Evolutionary conservation across 225 moss, liverwort and hornwort species (phyloP).

Genomic region (Straminergon stramineum): DNA sequence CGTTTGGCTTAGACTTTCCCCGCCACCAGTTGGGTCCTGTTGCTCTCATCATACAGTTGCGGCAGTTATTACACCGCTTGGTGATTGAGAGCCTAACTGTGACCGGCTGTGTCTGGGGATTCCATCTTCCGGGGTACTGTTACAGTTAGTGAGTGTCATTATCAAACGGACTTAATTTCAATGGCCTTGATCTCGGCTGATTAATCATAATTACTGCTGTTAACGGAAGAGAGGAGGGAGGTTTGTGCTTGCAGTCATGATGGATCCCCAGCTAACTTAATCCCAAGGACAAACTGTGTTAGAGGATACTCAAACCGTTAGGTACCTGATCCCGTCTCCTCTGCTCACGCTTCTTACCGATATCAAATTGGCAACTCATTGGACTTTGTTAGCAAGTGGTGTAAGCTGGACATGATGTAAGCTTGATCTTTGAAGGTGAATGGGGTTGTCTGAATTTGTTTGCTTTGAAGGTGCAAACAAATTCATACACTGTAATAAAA

Average conservation of each 20-base stretch:
- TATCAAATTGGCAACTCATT: not conserved
- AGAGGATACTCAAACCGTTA: not conserved
- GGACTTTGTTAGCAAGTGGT: not conserved
- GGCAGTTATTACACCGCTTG: slow-evolving; percentile 19
- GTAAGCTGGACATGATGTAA: not conserved
- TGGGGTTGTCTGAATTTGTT: not conserved
- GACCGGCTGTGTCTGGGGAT: not conserved
- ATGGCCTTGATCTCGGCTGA: not conserved
- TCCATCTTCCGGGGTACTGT: not conserved
- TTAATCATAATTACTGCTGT: not conserved
- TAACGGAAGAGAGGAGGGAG: not conserved
- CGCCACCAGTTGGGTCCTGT: not conserved
- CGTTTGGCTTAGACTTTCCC: not conserved
- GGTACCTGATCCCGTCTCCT: not conserved
- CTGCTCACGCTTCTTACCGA: too few relatives aligned
- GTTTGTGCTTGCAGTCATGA: not conserved
- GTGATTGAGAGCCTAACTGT: not conserved
- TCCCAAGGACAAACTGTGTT: not conserved
- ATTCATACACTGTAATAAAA: not conserved
- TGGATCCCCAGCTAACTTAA: not conserved
- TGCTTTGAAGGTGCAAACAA: not conserved
- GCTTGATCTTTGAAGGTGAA: not conserved
- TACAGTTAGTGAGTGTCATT: not conserved
- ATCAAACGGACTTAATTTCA: not conserved
- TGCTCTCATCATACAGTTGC: slow-evolving; percentile 18